Evolutionary conservation across 1,284 basidiomycete genomes (phyloP), one percentile per base, ranked within the genome.

Genomic region (Apiotrichum porosum): DNA sequence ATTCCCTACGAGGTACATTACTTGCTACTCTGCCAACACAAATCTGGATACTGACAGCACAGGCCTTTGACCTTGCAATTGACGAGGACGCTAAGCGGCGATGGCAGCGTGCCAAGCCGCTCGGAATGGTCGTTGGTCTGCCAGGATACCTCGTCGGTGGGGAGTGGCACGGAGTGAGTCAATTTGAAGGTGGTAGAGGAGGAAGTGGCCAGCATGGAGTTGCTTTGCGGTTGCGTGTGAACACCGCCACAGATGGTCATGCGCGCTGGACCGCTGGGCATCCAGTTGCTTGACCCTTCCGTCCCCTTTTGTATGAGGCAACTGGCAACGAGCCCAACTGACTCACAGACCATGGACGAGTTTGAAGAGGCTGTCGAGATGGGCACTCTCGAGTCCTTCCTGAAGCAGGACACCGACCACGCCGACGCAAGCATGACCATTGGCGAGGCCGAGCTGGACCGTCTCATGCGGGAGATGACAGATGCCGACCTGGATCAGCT

Each of bases 311-410:
- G n/a, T n/a, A n/a, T n/a, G n/a, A n/a, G n/a, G n/a, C n/a, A n/a
- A n/a, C n/a, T n/a, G n/a, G n/a, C n/a, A n/a, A n/a, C n/a, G n/a
- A n/a, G n/a, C n/a, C n/a, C n/a, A n/a, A n/a, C n/a, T n/a, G n/a
- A n/a, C 41, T 31, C n/a, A 8, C 42, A 70, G 69, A 69, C 65
- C 3, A 72, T 72, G 67, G 69, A 72, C 19, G 69, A 72, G 36
- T 72, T 70, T 37, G 69, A 72, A 52, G 56, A 72, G 18, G 69
- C 69, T 10, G 67, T 70, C 32, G 69, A 72, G 49, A 60, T 57
- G 1, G 60, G 58, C 18, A 58, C 57, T 0, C 62, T 72, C 30
- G 60, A 56, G 37, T 23, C 45, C 14, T 69, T 72, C 51, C 62
- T 72, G 40, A 60, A 64, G 42, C 69, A 72, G 55, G 65, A 70